Percentiles rank a stretch among this genome's conserved stretches.
phyloP scores from a whole-genome alignment of 192 early-diverging fungal genomes.

The Thoreauomyces humboldtii region DNA sequence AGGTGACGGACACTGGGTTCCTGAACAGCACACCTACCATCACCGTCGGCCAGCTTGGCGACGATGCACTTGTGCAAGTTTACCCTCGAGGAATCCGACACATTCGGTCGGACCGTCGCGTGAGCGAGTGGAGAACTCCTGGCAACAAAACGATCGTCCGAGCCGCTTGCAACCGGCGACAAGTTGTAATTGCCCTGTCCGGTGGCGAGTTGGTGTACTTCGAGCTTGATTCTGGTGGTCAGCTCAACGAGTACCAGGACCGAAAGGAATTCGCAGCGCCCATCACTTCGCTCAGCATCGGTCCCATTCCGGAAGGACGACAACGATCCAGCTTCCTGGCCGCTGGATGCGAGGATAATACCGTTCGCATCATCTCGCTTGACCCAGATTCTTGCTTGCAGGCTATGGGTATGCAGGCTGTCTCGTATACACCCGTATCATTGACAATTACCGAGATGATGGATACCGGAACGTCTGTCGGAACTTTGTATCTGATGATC shows the following conservation, averaged over 20 bases:
- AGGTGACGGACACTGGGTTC: slow-evolving; percentile 90
- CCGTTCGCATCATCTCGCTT: slow-evolving; percentile 84
- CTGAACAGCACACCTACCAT: slow-evolving; percentile 80
- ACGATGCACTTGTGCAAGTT: slow-evolving; percentile 82
- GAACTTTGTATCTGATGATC: slow-evolving; percentile 76
- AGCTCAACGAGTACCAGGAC: slow-evolving; percentile 85
- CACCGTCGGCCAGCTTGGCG: slow-evolving; percentile 77
- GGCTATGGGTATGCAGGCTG: slow-evolving; percentile 61
- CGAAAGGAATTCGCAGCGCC: slow-evolving; percentile 68
- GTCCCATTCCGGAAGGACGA: slow-evolving; percentile 75
- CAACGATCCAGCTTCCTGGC: slow-evolving; percentile 73
- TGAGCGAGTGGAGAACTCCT: slow-evolving; percentile 93
- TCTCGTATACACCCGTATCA: slow-evolving; percentile 58
- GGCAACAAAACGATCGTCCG: slow-evolving; percentile 66
- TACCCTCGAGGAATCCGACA: slow-evolving; percentile 90
- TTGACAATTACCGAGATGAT: slow-evolving; percentile 78
- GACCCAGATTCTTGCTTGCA: slow-evolving; percentile 78
- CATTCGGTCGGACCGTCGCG: slow-evolving; percentile 80
- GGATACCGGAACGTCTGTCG: slow-evolving; percentile 62
- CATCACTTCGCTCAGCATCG: slow-evolving; percentile 75
- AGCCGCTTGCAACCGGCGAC: slow-evolving; percentile 80
- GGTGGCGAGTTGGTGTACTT: slow-evolving; percentile 89
- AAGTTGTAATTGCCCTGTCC: slow-evolving; percentile 76
- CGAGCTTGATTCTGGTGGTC: slow-evolving; percentile 79
- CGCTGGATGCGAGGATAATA: slow-evolving; percentile 87